Evolutionary conservation across 208 protist genomes (phyloP).

Genomic region (Crithidia brevicula): DNA sequence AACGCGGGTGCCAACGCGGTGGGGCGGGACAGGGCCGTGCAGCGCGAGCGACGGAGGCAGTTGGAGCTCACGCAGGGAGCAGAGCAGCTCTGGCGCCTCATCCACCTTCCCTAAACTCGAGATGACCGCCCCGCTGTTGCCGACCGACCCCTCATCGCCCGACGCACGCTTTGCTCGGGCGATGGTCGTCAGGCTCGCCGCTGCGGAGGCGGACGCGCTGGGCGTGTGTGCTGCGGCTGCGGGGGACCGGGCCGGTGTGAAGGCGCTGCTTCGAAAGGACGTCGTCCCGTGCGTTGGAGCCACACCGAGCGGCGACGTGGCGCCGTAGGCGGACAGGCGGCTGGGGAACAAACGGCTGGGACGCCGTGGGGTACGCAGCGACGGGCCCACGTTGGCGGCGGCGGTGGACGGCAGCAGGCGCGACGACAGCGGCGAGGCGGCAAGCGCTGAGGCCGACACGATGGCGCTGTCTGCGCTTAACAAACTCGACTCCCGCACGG

Average conservation of each 20-base stretch:
- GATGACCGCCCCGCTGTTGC: neutral
- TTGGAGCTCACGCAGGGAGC: slow-evolving; percentile 44
- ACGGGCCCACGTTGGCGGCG: slow-evolving; percentile 1
- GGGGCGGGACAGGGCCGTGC: slow-evolving; percentile 46
- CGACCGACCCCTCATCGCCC: neutral
- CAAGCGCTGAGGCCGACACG: neutral
- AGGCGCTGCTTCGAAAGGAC: neutral
- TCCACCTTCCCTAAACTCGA: neutral
- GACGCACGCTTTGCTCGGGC: slow-evolving; percentile 1
- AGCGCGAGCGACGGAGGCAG: slow-evolving; percentile 53
- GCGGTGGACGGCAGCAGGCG: neutral
- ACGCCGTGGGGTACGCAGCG: slow-evolving; percentile 5
- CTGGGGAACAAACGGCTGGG: neutral
- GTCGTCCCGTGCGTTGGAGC: slow-evolving; percentile 1
- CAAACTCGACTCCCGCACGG: slow-evolving; percentile 5
- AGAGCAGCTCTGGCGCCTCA: slow-evolving; percentile 33
- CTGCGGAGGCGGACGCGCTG: slow-evolving; percentile 1
- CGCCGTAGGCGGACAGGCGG: neutral
- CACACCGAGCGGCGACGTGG: neutral
- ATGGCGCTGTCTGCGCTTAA: slow-evolving; percentile 9
- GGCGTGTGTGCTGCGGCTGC: neutral
- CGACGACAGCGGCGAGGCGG: neutral
- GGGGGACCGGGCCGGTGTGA: neutral
- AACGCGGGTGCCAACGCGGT: slow-evolving; percentile 57
- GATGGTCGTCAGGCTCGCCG: neutral